Percentiles rank a stretch among this genome's conserved stretches.
phyloP scores from a whole-genome alignment of 78 protist species.

The Dictyostelium firmibasis region DNA sequence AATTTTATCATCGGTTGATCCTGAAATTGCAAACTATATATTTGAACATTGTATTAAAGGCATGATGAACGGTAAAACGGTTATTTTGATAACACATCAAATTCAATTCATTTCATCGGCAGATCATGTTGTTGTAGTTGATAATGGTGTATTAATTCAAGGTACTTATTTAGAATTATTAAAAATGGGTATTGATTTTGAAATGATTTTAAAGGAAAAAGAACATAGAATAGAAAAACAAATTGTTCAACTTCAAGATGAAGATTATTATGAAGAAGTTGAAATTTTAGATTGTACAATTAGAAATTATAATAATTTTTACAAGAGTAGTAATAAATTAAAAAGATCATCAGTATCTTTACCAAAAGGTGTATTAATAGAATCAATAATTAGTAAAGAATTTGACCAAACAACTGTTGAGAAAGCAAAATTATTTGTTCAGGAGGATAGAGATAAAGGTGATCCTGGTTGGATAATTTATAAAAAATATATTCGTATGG shows the following conservation, averaged over 20 bases:
- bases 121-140: constrained; percentile 51
- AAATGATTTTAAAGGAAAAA: not conserved
- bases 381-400: not conserved
- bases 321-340: not conserved
- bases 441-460: constrained; percentile 28
- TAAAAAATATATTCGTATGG: not conserved
- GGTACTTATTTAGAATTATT: constrained; percentile 80
- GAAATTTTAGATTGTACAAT: not conserved
- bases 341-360: not conserved
- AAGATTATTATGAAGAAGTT: not conserved
- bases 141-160: not conserved
- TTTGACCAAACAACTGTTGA: not conserved
- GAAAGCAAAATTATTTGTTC: constrained; percentile 44
- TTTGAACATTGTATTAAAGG: constrained; percentile 73
- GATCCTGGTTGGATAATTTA: constrained; percentile 9
- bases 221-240: not conserved
- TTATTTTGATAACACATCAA: constrained; percentile 88
- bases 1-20: constrained; percentile 84
- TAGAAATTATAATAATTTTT: not conserved
- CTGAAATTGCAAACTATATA: constrained; percentile 83
- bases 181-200: constrained; percentile 60
- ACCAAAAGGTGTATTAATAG: not conserved
- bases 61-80: constrained; percentile 43
- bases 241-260: not conserved
- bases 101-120: constrained; percentile 55